A percentile compares a stretch with the other conserved stretches of the same genome.
phyloP scores from a whole-genome alignment of 331 rosid species.

The Quercus lobata region DNA sequence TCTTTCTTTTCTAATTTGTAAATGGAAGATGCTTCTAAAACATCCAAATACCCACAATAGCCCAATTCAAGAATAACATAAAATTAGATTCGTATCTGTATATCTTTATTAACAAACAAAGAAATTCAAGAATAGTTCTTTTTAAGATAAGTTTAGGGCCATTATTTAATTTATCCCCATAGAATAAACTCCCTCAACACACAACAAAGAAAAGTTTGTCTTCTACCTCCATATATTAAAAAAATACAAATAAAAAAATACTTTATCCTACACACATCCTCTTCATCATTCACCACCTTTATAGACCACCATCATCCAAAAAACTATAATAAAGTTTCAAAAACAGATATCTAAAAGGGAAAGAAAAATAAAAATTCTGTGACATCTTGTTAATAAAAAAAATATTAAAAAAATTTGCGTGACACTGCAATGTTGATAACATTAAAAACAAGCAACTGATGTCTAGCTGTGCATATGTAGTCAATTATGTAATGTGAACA shows the following conservation, averaged over 20 bases:
- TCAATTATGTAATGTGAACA: too few species aligned
- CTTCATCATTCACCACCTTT: not conserved
- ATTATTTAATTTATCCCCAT: too few species aligned
- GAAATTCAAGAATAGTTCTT: not conserved
- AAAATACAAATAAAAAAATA: not conserved
- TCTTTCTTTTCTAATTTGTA: not conserved
- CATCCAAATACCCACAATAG: not conserved
- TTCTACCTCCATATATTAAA: not conserved
- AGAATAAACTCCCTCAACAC: not conserved
- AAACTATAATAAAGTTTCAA: not conserved
- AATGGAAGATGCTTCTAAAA: not conserved
- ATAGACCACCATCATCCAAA: not conserved
- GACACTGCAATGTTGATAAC: too few species aligned
- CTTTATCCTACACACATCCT: not conserved
- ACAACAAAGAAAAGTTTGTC: not conserved
- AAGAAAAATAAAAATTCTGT: too few species aligned
- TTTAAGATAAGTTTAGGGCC: not conserved
- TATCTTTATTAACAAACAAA: not conserved
- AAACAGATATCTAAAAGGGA: not conserved
- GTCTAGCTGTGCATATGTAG: too few species aligned
- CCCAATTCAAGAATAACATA: not conserved
- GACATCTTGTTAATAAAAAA: too few species aligned
- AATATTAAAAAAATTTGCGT: too few species aligned
- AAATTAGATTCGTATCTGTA: not conserved
- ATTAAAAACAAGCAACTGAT: too few species aligned